Conservation (phyloP, 371 early-diverging fungal genomes). For the Capillidium heterosporum region DNA sequence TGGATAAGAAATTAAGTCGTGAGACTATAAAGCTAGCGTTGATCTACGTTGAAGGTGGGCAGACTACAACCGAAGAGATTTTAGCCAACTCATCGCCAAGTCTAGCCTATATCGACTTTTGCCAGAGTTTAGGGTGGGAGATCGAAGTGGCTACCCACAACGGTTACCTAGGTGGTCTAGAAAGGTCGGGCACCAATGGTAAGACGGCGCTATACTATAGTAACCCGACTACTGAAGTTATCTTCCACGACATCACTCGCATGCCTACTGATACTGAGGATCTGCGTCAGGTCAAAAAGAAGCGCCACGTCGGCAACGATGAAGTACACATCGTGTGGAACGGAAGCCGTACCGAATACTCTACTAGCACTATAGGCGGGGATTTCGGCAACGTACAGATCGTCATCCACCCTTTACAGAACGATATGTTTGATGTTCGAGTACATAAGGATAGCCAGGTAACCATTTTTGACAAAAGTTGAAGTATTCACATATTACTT, state of each 20-base stretch:
- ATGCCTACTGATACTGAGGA: constrained; percentile 75
- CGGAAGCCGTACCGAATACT: constrained; percentile 69
- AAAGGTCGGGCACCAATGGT: constrained; percentile 62
- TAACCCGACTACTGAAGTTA: constrained; percentile 61
- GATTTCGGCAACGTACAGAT: constrained; percentile 94
- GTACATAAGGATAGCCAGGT: constrained; percentile 56
- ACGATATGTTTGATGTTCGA: constrained; percentile 48
- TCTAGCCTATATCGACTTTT: constrained; percentile 54
- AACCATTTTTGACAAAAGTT: no score
- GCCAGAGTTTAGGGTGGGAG: constrained; percentile 65
- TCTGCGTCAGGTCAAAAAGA: constrained; percentile 74
- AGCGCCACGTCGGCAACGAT: constrained; percentile 96
- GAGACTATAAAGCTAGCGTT: constrained; percentile 81
- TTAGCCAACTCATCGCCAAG: constrained; percentile 54
- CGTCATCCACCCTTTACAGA: constrained; percentile 57
- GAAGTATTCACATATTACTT: no score
- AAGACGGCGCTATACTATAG: constrained; percentile 62
- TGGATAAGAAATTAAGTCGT: constrained; percentile 16
- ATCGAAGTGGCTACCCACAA: constrained; percentile 64
- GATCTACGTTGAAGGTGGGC: constrained; percentile 79
- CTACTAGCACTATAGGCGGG: constrained; percentile 76
- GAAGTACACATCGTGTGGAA: constrained; percentile 96
- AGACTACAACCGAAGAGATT: constrained; percentile 73
- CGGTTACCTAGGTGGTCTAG: constrained; percentile 80
- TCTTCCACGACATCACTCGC: constrained; percentile 80